These are phyloP conservation scores for Pseudohalonectria lignicola DNA, from an alignment of 2,329 filamentous ascomycete species.

Conservation along the genomic window DNA sequence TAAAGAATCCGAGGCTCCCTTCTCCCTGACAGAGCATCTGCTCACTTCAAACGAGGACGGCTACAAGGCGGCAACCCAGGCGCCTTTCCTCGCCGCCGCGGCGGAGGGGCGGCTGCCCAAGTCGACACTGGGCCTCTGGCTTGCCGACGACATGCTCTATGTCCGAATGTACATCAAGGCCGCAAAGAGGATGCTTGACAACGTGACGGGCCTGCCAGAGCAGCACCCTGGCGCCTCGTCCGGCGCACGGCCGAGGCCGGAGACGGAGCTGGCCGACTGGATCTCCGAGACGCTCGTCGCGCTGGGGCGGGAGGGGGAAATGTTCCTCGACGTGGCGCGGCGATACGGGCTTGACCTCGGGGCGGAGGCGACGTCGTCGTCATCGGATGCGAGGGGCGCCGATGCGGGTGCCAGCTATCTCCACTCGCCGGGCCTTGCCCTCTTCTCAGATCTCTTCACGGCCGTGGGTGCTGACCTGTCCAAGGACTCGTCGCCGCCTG, in stretches of 20 bases:
- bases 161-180: conserved; percentile 60
- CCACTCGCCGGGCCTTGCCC: conserved; percentile 26
- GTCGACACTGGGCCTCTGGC: conserved; percentile 49
- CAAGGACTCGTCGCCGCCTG: background rate
- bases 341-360: conserved; percentile 46
- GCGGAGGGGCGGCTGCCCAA: conserved; percentile 50
- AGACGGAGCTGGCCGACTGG: conserved; percentile 48
- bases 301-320: conserved; percentile 54
- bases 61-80: conserved; percentile 48
- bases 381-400: no score
- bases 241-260: conserved; percentile 20
- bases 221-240: conserved; percentile 8
- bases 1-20: no score
- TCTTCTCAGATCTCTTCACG: conserved; percentile 38
- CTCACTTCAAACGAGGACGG: conserved; percentile 29
- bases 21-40: conserved; percentile 45
- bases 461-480: conserved; percentile 22
- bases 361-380: conserved; percentile 11
- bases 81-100: conserved; percentile 54
- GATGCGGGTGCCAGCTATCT: conserved; percentile 10
- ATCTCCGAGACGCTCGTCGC: conserved; percentile 55
- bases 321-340: conserved; percentile 54
- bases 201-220: conserved; percentile 39
- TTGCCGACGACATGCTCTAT: conserved; percentile 62
- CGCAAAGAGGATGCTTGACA: conserved; percentile 51